phyloP scores from a whole-genome alignment of 1,139 yeast genomes.

The Saccharomyces hybrid region DNA sequence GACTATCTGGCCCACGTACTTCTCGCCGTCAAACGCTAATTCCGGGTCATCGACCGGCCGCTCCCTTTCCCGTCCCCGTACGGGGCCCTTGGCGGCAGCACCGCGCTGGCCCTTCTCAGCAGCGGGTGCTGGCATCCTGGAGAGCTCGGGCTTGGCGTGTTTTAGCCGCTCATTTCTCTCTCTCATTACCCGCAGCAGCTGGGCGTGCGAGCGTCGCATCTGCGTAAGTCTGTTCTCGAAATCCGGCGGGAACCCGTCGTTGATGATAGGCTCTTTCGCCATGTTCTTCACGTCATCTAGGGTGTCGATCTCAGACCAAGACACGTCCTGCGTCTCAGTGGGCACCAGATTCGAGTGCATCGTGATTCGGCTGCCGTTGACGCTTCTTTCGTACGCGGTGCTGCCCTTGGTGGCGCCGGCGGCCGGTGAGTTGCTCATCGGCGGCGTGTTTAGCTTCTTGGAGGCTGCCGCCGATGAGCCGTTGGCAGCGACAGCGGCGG shows the following conservation, averaged over 20 bases:
- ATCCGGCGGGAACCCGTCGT: conserved; percentile 43
- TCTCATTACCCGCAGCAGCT: conserved; percentile 51
- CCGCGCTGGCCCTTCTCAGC: not conserved
- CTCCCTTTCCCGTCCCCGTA: not conserved
- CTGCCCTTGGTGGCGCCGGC: not conserved
- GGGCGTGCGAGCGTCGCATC: conserved; percentile 54
- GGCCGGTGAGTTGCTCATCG: not conserved
- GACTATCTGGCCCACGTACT: not conserved
- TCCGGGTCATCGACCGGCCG: not conserved
- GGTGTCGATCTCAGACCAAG: conserved; percentile 86
- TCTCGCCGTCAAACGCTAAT: not conserved
- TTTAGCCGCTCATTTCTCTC: conserved; percentile 20
- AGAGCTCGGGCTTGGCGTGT: conserved; percentile 4
- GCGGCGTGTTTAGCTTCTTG: not conserved
- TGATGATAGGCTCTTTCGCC: conserved; percentile 53
- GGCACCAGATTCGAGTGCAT: not conserved
- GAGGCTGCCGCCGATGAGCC: not conserved
- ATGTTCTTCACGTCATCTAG: conserved; percentile 69
- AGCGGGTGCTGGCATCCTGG: not conserved
- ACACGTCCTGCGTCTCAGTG: conserved; percentile 45
- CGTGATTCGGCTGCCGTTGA: not conserved
- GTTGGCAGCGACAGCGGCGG: not conserved
- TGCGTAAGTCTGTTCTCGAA: conserved; percentile 51
- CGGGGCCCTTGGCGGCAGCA: not conserved
- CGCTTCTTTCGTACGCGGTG: not conserved